Base-by-base conservation (phyloP, 768 basidiomycete genomes). In the Lyophyllum atratum region DNA sequence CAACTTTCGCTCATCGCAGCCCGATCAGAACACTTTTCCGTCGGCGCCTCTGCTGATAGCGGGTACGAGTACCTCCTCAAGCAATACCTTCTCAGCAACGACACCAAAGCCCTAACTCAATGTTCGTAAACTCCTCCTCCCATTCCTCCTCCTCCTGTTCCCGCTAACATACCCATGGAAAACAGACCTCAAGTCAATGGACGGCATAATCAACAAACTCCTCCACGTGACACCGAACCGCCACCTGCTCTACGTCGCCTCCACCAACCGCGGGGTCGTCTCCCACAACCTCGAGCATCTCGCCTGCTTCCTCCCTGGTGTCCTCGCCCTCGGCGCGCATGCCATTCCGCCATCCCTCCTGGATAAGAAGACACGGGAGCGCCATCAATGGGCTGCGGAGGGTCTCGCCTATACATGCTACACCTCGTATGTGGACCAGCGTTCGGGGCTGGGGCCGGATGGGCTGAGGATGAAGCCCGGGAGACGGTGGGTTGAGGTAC, bases 401-500 rank as follows among this genome's bases (percentile, higher is more conserved):
- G 90, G 89, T 3, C 75, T 92, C 12, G 84, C 85, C 10, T 80
- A 86, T 61, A 87, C 80, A 15, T 92, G 90, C 64, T 88, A 82
- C 64, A 62, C 85, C 10, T 75, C 81, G 34, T 92, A 90, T 63
- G 82, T 81, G 6, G 90, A 92, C 66, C 80, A 85, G 65, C 73
- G 76, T 24, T 76, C 81, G 0, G 89, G 90, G 2, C 69, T 92
- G 24, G 86, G 84, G 2, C 85, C 90, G 6, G 90, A 92, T 42
- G 74, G 74, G 54, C 71, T 80, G 40, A 37, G 54, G 3, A 84
- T 83, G 66, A 65, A 66, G 48, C 64, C 63, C 8, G 74, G 70
- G 25, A 74, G 67, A 64, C 64, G 62, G 56, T 86, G 84, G 84
- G 68, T 82, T 12, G 77, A 80, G 19, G 72, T 66, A 37, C 59